Percentiles rank a stretch among this genome's conserved stretches.
Conservation (phyloP, 2,329 filamentous ascomycete genomes). For the Neobulgaria alba region DNA sequence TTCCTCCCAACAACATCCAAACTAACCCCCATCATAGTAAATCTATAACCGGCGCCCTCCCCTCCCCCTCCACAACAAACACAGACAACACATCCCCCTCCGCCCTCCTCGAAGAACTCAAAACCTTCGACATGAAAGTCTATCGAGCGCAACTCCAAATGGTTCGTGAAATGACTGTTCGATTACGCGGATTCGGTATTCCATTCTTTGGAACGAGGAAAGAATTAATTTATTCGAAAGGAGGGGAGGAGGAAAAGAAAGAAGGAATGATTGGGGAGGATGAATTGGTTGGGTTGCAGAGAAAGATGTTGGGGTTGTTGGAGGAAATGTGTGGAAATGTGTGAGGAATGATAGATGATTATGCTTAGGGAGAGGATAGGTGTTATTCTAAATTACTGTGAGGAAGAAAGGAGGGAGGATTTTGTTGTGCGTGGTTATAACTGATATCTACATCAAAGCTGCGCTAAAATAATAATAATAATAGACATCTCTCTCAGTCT, state of each 20-base stretch:
- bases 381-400: background rate
- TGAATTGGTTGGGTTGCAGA: slow-evolving; percentile 37
- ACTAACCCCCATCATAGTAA: too few species aligned
- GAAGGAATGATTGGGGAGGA: slow-evolving; percentile 30
- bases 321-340: slow-evolving; percentile 44
- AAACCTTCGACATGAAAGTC: slow-evolving; percentile 52
- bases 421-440: too few species aligned
- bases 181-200: slow-evolving; percentile 48
- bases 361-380: background rate
- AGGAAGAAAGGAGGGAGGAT: too few species aligned
- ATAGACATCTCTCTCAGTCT: too few species aligned
- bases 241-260: slow-evolving; percentile 18
- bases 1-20: too few species aligned
- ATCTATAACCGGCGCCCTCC: too few species aligned
- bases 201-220: slow-evolving; percentile 50
- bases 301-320: slow-evolving; percentile 39
- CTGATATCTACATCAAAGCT: too few species aligned
- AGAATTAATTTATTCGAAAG: slow-evolving; percentile 33
- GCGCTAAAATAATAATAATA: too few species aligned
- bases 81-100: slow-evolving; percentile 24
- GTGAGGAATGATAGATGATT: slow-evolving; percentile 24
- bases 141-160: slow-evolving; percentile 50
- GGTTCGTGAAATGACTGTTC: slow-evolving; percentile 46
- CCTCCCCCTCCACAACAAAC: slow-evolving; percentile 15
- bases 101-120: slow-evolving; percentile 45